Base-by-base conservation (phyloP, 108 stramenopile genomes). In the Nannochloropsis oceanica region DNA sequence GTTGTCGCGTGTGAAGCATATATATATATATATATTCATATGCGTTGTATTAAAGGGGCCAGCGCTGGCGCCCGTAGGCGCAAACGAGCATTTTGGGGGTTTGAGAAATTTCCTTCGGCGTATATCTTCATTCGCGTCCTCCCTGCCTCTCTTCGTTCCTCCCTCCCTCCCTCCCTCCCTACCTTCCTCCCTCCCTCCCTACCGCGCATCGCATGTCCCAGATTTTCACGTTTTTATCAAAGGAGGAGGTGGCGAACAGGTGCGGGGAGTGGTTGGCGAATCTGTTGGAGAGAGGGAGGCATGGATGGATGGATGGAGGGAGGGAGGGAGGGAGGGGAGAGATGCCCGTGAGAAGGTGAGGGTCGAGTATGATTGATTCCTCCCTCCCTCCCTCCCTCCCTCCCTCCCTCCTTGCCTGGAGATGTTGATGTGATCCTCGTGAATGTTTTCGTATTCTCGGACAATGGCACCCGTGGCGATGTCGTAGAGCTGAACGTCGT, bases 371-470 rank as follows among this genome's bases (percentile, higher is more conserved):
- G n/a, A n/a, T n/a, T n/a, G n/a, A n/a, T 34, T 34, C 1, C 34
- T 34, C 5, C 34, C 34, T 73, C 9, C n/a, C 59, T 10, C 10
- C n/a, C n/a, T 73, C 59, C n/a, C 22, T 73, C n/a, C 59, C 59
- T 73, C 59, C 0, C 2, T 73, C n/a, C 18, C 18, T 50, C 13
- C 13, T 73, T n/a, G n/a, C 59, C 59, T 73, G 7, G 59, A 73
- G 86, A 90, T 90, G 90, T 90, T 90, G 86, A 90, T 90, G 86
- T 89, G 88, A 25, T 87, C 84, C 27, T 80, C 43, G 80, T 90
- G 90, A 27, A 89, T 73, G 8, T 43, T 14, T 11, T 26, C 26
- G 50, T 89, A 89, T 27, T 82, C 22, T 13, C 84, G 84, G 26
- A 79, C 85, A 25, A 24, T 11, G 0, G 13, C 27, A 2, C 88